Base-by-base conservation (phyloP, 805 yeast genomes). In the Sporopachydermia quercuum region DNA sequence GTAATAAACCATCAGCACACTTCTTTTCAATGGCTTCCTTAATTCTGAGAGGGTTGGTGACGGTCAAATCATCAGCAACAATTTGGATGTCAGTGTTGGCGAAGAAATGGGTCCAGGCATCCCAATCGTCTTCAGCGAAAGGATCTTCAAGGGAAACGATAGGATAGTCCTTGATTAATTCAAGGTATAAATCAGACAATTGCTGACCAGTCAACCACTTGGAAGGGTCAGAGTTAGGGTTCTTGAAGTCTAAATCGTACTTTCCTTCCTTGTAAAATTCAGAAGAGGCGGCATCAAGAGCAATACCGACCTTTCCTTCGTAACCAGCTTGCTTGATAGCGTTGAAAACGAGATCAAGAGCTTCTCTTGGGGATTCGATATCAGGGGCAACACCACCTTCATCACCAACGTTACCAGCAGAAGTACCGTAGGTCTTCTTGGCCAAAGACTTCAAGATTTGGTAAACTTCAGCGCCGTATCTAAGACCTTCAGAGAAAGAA, bases 301-400 rank as follows among this genome's bases (percentile, higher is more conserved):
- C 98, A 63, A 89, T 91, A 58, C 75, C 70, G 61, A 89, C 78
- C 71, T 76, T 68, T 65, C 96, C 97, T 49, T 77, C 79, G 81
- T 89, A 87, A 61, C 98, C 98, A 54, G 98, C 96, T 54, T 69
- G 65, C 63, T 77, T 83, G 63, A 91, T 89, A 60, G 98, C 85
- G 51, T 66, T 79, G 54, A 76, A 73, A 65, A 89, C 85, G 65
- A 89, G 78, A 72, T 91, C 96, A 52, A 89, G 73, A 56, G 97
- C 98, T 77, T 89, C 97, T 67, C 76, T 83, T 62, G 98, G 89
- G 55, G 96, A 76, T 52, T 80, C 74, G 53, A 91, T 78, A 68
- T 86, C 84, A 68, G 98, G 98, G 58, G 98, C 98, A 73, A 89
- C 96, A 78, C 98, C 98, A 81, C 98, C 98, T 76, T 89, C 98